These are phyloP conservation scores for Pseudogymnoascus sp. DNA, from an alignment of 2,329 filamentous ascomycete species.

Conservation along the genomic window DNA sequence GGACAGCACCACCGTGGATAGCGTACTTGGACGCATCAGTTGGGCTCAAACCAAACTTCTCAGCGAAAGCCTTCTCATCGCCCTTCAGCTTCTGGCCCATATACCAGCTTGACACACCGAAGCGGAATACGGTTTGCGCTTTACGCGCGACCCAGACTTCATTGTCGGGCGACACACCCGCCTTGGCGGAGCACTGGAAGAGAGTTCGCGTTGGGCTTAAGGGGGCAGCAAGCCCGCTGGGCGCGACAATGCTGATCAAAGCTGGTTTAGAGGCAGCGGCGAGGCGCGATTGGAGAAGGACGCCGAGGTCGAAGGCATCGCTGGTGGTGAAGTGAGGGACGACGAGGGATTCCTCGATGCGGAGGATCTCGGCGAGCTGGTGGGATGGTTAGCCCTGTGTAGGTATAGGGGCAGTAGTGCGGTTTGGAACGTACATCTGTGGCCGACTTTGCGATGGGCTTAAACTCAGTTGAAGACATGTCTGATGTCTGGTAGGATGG, in stretches of 20 bases:
- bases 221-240: neutral
- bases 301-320: conserved; percentile 58
- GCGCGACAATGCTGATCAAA: conserved; percentile 54
- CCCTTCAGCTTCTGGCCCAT: conserved; percentile 59
- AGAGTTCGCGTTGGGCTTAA: conserved; percentile 44
- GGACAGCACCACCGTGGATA: conserved; percentile 70
- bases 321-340: conserved; percentile 46
- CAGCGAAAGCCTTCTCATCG: conserved; percentile 55
- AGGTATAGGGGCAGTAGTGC: neutral
- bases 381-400: neutral
- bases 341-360: conserved; percentile 24
- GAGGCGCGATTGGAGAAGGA: conserved; percentile 55
- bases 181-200: conserved; percentile 60
- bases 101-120: conserved; percentile 61
- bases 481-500: neutral
- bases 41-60: conserved; percentile 53
- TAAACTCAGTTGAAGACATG: neutral
- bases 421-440: neutral
- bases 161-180: conserved; percentile 62
- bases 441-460: neutral
- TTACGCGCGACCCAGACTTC: conserved; percentile 64
- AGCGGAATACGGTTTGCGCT: conserved; percentile 62
- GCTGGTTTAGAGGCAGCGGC: conserved; percentile 44
- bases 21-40: conserved; percentile 55
- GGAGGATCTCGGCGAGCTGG: conserved; percentile 25